phyloP scores from a whole-genome alignment of 441 rosid genomes.

The Brassica hybrid region DNA sequence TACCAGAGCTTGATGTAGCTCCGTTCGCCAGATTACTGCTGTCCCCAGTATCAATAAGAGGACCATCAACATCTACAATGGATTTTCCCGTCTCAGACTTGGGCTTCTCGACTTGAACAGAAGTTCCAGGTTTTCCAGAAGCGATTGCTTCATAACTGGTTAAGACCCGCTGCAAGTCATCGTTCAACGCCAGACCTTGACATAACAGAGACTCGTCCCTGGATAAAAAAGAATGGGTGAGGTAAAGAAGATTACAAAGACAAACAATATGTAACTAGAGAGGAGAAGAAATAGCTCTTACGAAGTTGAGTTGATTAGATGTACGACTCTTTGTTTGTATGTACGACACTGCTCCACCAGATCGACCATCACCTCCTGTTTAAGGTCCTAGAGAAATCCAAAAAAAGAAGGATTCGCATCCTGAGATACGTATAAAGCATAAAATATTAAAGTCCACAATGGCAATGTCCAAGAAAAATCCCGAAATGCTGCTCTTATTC shows the following conservation, averaged over 20 bases:
- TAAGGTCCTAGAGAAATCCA: slow-evolving; percentile 67
- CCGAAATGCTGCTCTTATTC: neutral
- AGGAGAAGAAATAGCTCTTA: slow-evolving; percentile 51
- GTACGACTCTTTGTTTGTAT: slow-evolving; percentile 98
- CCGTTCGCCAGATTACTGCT: slow-evolving; percentile 57
- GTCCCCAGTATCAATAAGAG: slow-evolving; percentile 75
- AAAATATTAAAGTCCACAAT: neutral
- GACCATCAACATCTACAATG: slow-evolving; percentile 61
- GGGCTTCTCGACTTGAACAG: slow-evolving; percentile 52
- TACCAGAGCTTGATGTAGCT: slow-evolving; percentile 57
- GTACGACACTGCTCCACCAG: slow-evolving; percentile 96
- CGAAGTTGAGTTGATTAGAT: slow-evolving; percentile 97
- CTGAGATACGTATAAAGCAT: slow-evolving; percentile 14
- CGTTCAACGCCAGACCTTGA: slow-evolving; percentile 92
- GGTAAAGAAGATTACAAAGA: slow-evolving; percentile 23
- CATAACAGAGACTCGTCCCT: slow-evolving; percentile 93
- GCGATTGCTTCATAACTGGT: slow-evolving; percentile 86
- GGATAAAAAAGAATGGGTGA: slow-evolving; percentile 29
- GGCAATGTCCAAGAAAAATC: slow-evolving; percentile 21
- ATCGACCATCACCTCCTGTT: slow-evolving; percentile 97
- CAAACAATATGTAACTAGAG: slow-evolving; percentile 20
- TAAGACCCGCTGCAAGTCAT: slow-evolving; percentile 93
- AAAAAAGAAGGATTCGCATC: slow-evolving; percentile 16
- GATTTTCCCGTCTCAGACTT: slow-evolving; percentile 61
- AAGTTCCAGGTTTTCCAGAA: slow-evolving; percentile 60